Evolutionary conservation across 148 eudicot genomes (phyloP), one percentile per base, ranked within the genome.

Genomic region (Heliosperma pusillum): DNA sequence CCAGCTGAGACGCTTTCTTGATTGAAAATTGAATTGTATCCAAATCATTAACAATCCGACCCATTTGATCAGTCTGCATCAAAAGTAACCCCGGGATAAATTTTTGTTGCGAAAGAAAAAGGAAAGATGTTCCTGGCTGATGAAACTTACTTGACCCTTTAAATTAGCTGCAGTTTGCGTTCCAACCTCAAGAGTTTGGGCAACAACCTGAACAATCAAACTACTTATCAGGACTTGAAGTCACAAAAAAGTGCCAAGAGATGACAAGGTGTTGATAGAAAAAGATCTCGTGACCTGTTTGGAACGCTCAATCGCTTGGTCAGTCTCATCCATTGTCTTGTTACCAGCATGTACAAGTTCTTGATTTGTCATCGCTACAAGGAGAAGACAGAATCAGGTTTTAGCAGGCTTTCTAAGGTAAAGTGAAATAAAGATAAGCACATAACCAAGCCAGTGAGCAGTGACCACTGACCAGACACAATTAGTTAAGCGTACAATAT

Each of bases 281-380:
- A 53, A 2, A 74, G 62, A 40, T 52, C 11, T 65, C 24, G n/a
- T 45, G 45, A 91, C 97, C 90, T 89, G 88, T 85, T 92, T 95
- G 58, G 98, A 95, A 62, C 96, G 98, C 74, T 95, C 97, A 80
- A 95, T 92, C 70, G 98, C 93, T 76, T 95, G 98, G 85, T 95
- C 98, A 77, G 98, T 95, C 86, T 90, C 92, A 85, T 91, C 88
- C 98, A 95, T 80, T 22, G 91, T 87, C 78, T 81, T 85, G 27
- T 67, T 81, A 40, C 99, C 97, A 76, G 99, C 97, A 81, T 73
- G 60, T 68, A 96, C 80, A 76, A 96, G 99, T 83, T 96, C 91
- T 83, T 96, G 99, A 81, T 92, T 92, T 55, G 97, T 76, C 99
- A 96, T 92, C 74, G 84, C 97, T 96, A 76, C 73, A 80, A 17